Base-by-base conservation (phyloP, 345 rosid species). In the Eucalyptus guilfoylei region DNA sequence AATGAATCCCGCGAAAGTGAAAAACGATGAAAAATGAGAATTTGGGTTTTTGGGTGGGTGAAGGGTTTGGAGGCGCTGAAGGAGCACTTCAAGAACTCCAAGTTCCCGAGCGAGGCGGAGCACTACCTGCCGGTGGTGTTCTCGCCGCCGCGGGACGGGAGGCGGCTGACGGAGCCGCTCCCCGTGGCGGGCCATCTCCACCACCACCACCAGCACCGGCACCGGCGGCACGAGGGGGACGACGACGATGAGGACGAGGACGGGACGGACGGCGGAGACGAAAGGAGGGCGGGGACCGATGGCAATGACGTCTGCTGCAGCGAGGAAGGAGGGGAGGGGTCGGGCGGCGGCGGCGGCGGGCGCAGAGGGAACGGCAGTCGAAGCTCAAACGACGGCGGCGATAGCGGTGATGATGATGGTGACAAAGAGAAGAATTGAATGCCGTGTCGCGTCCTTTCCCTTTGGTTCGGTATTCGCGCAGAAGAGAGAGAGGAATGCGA, bases 131-230 rank as follows among this genome's bases (percentile, higher is more conserved):
- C 99, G 62, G 99, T 96, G 62, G 92, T 95, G 4, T 98, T 97
- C 90, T 89, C 96, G 10, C 99, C 98, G 15, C 98, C 99, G 80
- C 94, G 99, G 64, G 97, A 98, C 76, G 99, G 99, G 40, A 88
- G 87, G 89, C 91, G 88, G 44, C 88, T 93, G 87, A 89, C 95
- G 44, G 95, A 96, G 81, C 97, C 99, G 3, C 91, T 86, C 6
- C 89, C 95, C 26, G 64, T 95, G 3, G 95, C 90, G 87, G 93
- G 94, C 52, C 91, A 86, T 24, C 86, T 45, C n/a, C 91, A 80
- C 6, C 76, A n/a, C 10, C 58, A 16, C 34, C 80, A 37, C 64
- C 15, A 81, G 24, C n/a, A 26, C 88, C 24, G 85, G 86, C 12
- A 80, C 42, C 24, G 40, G 90, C 24, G 80, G 86, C 69, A 85